phyloP scores from a whole-genome alignment of 306 rosid genomes.

The Quercus agrifolia region DNA sequence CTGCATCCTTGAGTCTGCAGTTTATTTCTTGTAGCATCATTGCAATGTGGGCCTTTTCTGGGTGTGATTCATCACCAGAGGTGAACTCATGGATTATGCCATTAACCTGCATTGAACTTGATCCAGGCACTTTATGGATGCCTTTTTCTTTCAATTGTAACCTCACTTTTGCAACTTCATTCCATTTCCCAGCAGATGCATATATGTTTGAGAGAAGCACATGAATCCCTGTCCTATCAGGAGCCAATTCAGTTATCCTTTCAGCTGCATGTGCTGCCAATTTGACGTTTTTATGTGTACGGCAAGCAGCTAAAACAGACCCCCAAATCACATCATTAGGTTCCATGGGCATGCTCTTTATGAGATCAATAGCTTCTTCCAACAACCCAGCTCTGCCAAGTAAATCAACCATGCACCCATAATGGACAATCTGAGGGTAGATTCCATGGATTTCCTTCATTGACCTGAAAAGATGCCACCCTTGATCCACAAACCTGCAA shows the following conservation, averaged over 20 bases:
- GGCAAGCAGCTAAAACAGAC: constrained; percentile 70
- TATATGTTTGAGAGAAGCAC: constrained; percentile 72
- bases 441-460: constrained; percentile 49
- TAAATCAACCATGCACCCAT: constrained; percentile 84
- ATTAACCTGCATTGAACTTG: constrained; percentile 54
- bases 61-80: constrained; percentile 58
- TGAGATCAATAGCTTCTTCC: constrained; percentile 61
- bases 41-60: constrained; percentile 33
- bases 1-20: constrained; percentile 47
- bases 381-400: constrained; percentile 65
- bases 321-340: constrained; percentile 79
- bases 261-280: constrained; percentile 63
- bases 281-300: constrained; percentile 52
- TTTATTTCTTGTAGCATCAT: constrained; percentile 60
- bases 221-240: constrained; percentile 50
- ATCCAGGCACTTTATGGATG: constrained; percentile 58
- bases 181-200: constrained; percentile 79
- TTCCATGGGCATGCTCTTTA: constrained; percentile 69
- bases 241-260: constrained; percentile 39
- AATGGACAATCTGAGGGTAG: constrained; percentile 60
- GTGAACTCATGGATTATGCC: constrained; percentile 71
- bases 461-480: constrained; percentile 46
- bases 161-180: constrained; percentile 79
- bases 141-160: constrained; percentile 62
- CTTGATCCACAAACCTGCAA: constrained; percentile 60